Base-by-base conservation (phyloP, 1,139 yeast species). In the Lodderomyces metapsilosis region DNA sequence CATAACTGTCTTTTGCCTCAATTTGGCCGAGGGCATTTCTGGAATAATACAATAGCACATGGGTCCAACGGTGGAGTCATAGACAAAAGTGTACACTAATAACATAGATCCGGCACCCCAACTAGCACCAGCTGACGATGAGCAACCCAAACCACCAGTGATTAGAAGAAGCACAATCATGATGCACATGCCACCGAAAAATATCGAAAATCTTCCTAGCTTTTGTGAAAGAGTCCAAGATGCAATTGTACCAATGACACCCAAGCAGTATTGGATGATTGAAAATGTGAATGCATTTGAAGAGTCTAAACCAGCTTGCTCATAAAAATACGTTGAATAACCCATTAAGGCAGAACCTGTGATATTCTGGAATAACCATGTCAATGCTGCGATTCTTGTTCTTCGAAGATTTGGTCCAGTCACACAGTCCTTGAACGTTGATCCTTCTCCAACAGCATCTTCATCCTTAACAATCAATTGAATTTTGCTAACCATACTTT, bases 31-130 rank as follows among this genome's bases (percentile, higher is more conserved):
- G 1, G 84, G 80, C 22, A 78, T 56, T 54, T 82, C 87, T 1
- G 80, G 72, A 40, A 78, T 79, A 44, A 80, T 60, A 52, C 79
- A 71, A 59, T 76, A 81, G 43, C 76, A 67, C 40, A 79, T 62
- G 3, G 87, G 86, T 10, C 86, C 87, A 38, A 78, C 68, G 4
- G 82, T 63, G 41, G 69, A 53, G 47, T 78, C 80, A 52, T 78
- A 82, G 22, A 70, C 63, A 42, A 74, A 73, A 3, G 76, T 70
- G 58, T 64, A 76, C 13, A 71, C 53, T 51, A 77, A 57, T 45
- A 77, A 61, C 50, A 78, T 55, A 1, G 74, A 63, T 12, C 79
- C 81, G 38, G 68, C 62, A 13, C 69, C 80, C 76, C 78, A 74
- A 32, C 38, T 40, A 12, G 41, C 41, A 16, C 42, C 39, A 12